Evolutionary conservation across 176 grass and related monocot species (phyloP).

Genomic region (Puya raimondii): DNA sequence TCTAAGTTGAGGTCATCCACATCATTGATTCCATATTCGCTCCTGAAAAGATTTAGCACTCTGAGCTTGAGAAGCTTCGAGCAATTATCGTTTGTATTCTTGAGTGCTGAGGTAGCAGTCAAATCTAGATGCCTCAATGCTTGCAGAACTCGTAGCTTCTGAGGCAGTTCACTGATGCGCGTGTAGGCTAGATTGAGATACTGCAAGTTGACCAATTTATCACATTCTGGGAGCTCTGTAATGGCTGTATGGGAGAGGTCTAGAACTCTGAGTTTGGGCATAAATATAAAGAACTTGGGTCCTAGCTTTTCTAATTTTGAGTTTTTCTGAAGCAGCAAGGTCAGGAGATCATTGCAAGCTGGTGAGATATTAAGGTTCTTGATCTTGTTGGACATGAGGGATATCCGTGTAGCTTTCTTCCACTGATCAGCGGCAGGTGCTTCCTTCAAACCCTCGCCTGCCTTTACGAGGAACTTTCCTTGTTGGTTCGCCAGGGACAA

Average conservation of each 20-base stretch:
- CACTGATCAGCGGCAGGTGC: slow-evolving; percentile 30
- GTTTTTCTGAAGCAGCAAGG: slow-evolving; percentile 65
- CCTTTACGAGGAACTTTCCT: slow-evolving; percentile 31
- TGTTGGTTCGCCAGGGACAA: slow-evolving; percentile 24
- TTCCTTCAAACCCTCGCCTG: slow-evolving; percentile 38
- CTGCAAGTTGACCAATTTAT: slow-evolving; percentile 28
- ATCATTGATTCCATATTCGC: slow-evolving; percentile 49
- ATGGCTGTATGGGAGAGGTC: slow-evolving; percentile 75
- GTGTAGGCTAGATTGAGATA: slow-evolving; percentile 64
- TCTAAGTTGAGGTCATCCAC: slow-evolving; percentile 58
- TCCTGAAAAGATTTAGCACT: slow-evolving; percentile 62
- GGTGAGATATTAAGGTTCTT: slow-evolving; percentile 32
- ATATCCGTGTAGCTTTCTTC: slow-evolving; percentile 38
- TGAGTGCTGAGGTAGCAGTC: slow-evolving; percentile 43
- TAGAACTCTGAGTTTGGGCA: slow-evolving; percentile 54
- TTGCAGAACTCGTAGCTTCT: slow-evolving; percentile 40
- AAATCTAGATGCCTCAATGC: slow-evolving; percentile 66
- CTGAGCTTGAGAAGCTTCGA: slow-evolving; percentile 49
- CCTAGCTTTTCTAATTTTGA: slow-evolving; percentile 40
- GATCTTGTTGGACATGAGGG: slow-evolving; percentile 76
- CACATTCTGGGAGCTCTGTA: slow-evolving; percentile 40
- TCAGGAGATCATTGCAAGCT: slow-evolving; percentile 37
- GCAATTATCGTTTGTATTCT: slow-evolving; percentile 52
- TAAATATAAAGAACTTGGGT: slow-evolving; percentile 38
- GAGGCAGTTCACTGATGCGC: slow-evolving; percentile 38